phyloP scores from a whole-genome alignment of 495 filamentous ascomycete genomes.

The Tuber indicum region DNA sequence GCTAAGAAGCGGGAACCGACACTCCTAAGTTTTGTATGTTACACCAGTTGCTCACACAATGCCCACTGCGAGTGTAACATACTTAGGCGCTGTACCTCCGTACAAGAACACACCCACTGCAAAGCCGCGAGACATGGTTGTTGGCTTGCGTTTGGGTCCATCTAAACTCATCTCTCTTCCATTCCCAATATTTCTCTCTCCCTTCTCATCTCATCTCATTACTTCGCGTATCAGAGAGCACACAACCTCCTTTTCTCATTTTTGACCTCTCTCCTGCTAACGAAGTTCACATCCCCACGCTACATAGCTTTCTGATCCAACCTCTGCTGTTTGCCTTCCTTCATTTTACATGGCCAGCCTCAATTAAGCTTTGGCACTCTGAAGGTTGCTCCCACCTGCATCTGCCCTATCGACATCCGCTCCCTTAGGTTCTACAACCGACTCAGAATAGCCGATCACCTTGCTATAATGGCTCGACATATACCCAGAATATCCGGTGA shows the following conservation, averaged over 20 bases:
- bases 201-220: too few relatives aligned
- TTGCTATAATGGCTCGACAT: too few relatives aligned
- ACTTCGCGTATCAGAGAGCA: background rate
- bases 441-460: constrained; percentile 13
- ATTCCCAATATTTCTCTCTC: too few relatives aligned
- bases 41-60: too few relatives aligned
- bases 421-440: constrained; percentile 34
- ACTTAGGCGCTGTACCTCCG: too few relatives aligned
- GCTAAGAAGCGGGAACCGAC: too few relatives aligned
- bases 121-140: background rate
- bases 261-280: background rate
- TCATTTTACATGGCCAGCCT: constrained; percentile 20
- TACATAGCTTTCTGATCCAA: constrained; percentile 27
- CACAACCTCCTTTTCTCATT: background rate
- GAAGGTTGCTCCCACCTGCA: constrained; percentile 35
- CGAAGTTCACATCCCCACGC: constrained; percentile 24
- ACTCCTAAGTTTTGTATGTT: too few relatives aligned
- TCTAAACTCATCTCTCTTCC: too few relatives aligned
- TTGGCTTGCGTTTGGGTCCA: background rate
- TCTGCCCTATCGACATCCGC: constrained; percentile 30
- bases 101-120: background rate
- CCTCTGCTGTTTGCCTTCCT: constrained; percentile 27
- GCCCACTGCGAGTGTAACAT: too few relatives aligned
- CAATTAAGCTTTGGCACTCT: constrained; percentile 32
- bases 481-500: too few relatives aligned